A percentile compares a stretch with the other conserved stretches of the same genome.
These are phyloP conservation scores for Quercus ilex DNA, from an alignment of 306 rosid species.

Conservation along the genomic window DNA sequence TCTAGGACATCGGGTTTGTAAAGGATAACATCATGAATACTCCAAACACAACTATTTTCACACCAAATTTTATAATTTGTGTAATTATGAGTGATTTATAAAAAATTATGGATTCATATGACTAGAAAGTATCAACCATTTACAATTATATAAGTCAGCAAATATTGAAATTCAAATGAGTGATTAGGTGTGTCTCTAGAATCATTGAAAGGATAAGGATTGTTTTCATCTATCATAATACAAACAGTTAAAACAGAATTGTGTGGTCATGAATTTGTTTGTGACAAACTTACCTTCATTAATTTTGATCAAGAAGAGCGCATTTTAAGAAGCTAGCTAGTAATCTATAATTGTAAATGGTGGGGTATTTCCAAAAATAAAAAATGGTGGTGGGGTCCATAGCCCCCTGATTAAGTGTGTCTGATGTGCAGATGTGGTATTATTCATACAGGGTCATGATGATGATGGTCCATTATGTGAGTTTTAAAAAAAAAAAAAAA, in stretches of 20 bases:
- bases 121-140: too few relatives aligned
- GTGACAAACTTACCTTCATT: background rate
- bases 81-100: too few relatives aligned
- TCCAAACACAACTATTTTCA: too few relatives aligned
- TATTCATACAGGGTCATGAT: constrained; percentile 41
- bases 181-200: too few relatives aligned
- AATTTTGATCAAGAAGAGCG: background rate
- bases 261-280: background rate
- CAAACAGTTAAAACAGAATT: background rate
- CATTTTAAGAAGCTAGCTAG: background rate
- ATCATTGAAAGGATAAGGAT: background rate
- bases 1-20: background rate
- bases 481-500: background rate
- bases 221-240: background rate
- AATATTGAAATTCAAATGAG: too few relatives aligned
- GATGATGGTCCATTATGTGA: constrained; percentile 37
- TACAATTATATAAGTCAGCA: too few relatives aligned
- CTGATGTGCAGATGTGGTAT: constrained; percentile 38
- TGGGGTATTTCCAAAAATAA: background rate
- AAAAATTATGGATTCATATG: too few relatives aligned
- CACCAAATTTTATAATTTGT: too few relatives aligned
- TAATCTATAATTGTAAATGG: background rate
- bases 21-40: background rate
- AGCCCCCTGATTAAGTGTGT: constrained; percentile 18
- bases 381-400: constrained; percentile 35